Percentiles rank a stretch among this genome's conserved stretches.
These are phyloP conservation scores for Gentiana macrophylla DNA, from an alignment of 257 asterid genomes.

Conservation along the genomic window DNA sequence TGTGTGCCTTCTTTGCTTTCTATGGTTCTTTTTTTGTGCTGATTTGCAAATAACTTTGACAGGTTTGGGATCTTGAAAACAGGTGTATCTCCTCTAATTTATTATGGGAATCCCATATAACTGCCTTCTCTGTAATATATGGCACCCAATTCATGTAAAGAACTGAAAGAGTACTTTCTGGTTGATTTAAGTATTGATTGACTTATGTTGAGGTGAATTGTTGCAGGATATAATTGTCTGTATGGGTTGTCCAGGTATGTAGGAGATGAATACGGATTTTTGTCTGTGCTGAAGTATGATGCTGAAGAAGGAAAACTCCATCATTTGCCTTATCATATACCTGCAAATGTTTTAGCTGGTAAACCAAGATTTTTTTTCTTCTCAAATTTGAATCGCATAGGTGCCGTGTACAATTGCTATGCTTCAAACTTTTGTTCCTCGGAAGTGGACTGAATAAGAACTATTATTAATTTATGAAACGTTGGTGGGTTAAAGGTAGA, in stretches of 20 bases:
- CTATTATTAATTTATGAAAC: neutral
- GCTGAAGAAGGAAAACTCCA: conserved; percentile 44
- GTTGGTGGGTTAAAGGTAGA: neutral
- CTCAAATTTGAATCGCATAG: too few relatives aligned
- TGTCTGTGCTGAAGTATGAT: conserved; percentile 77
- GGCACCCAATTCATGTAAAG: conserved; percentile 89
- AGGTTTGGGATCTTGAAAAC: conserved; percentile 95
- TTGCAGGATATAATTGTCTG: conserved; percentile 15
- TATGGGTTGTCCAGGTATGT: conserved; percentile 46
- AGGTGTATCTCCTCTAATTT: conserved; percentile 51
- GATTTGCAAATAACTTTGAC: conserved; percentile 15
- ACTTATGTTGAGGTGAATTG: conserved; percentile 7
- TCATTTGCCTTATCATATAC: conserved; percentile 65
- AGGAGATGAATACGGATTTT: conserved; percentile 90
- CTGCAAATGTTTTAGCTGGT: conserved; percentile 86
- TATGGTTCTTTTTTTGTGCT: neutral
- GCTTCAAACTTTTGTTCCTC: too few relatives aligned
- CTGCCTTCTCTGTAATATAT: conserved; percentile 65
- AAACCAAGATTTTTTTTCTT: conserved; percentile 5
- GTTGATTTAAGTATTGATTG: conserved; percentile 7
- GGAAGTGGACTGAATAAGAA: neutral
- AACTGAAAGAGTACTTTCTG: conserved; percentile 4
- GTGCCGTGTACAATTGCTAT: too few relatives aligned
- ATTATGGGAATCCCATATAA: conserved; percentile 92
- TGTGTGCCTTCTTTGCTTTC: conserved; percentile 6